phyloP scores from a whole-genome alignment of 2,329 filamentous ascomycete genomes.

The Calcarisporium arbuscula region DNA sequence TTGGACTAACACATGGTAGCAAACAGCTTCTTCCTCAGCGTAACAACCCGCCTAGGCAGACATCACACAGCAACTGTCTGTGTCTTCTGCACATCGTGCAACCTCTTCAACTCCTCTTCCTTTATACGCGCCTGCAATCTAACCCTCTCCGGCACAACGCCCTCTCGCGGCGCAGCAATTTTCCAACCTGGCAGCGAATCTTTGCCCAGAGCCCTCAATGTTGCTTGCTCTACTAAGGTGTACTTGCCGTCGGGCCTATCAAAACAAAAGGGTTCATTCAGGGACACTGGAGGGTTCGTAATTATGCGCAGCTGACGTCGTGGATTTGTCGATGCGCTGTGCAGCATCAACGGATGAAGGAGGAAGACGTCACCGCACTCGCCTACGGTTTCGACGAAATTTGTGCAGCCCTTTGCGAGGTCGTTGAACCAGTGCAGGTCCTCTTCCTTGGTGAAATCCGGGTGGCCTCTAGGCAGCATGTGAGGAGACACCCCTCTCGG shows the following conservation, averaged over 20 bases:
- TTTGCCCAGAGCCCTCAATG: slow-evolving; percentile 40
- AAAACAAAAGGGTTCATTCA: slow-evolving; percentile 46
- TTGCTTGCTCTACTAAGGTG: slow-evolving; percentile 50
- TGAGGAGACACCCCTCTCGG: slow-evolving; percentile 60
- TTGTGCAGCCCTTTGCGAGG: slow-evolving; percentile 31
- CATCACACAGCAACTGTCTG: too few relatives aligned
- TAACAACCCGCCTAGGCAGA: too few relatives aligned
- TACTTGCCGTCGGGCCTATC: slow-evolving; percentile 41
- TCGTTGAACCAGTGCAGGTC: slow-evolving; percentile 39
- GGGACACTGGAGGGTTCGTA: slow-evolving; percentile 39
- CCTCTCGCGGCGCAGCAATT: slow-evolving; percentile 42
- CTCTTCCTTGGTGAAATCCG: slow-evolving; percentile 35
- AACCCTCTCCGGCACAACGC: slow-evolving; percentile 34
- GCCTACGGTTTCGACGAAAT: slow-evolving; percentile 47
- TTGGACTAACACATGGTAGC: too few relatives aligned
- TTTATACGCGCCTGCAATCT: slow-evolving; percentile 21
- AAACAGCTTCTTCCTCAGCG: too few relatives aligned
- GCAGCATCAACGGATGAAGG: slow-evolving; percentile 53
- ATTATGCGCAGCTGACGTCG: slow-evolving; percentile 13
- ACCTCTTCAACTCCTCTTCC: slow-evolving; percentile 33
- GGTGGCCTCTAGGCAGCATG: slow-evolving; percentile 52
- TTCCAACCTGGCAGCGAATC: slow-evolving; percentile 45
- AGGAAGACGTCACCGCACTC: slow-evolving; percentile 49
- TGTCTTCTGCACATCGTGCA: slow-evolving; percentile 26
- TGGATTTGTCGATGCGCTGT: slow-evolving; percentile 39